Evolutionary conservation across 495 filamentous ascomycete genomes (phyloP), one percentile per base, ranked within the genome.

Genomic region (Aspergillus diversus): DNA sequence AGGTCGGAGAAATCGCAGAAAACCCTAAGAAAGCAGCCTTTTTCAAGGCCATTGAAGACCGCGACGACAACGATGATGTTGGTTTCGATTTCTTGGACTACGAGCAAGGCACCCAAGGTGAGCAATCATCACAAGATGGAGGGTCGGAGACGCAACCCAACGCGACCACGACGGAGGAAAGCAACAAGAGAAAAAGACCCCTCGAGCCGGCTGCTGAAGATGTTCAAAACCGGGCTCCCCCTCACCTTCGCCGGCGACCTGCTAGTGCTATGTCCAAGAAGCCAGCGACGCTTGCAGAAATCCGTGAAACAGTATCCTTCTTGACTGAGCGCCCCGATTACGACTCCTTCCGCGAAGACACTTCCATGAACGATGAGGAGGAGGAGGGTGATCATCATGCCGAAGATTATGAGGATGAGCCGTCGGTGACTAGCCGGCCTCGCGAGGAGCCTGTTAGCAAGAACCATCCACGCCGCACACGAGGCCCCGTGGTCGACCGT

Each of bases 11-110:
- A 70, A 89, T 99, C 57, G 92, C 94, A 33, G 86, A 92, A 66
- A 93, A 97, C 69, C 93, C 92, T 12, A 93, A 93, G 73, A 92
- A 92, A 68, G 80, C 86, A 13, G 95, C 95, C 0, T 99, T 99
- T 80, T 85, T 98, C 62, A 84, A 84, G 59, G 89, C 92, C 8
- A 89, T 99, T 55, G 93, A 97, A 64, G 96, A 98, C 68, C 84
- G 83, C 39, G 89, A 88, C 49, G 80, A 85, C 21, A 92, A 94
- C 46, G 90, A 94, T 56, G 90, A 94, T 32, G 83, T 88, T 73
- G 88, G 91, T 60, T 79, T 90, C 71, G 90, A 92, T 58, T 90
- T 97, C 70, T 71, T 88, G 3, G 84, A 87, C 32, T 62, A 76
- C 42, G 83, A 89, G 33, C 84, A 84, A 53, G 77, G 59, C 9